These are phyloP conservation scores for Macaranga tanarius DNA, from an alignment of 441 rosid species.

Conservation along the genomic window DNA sequence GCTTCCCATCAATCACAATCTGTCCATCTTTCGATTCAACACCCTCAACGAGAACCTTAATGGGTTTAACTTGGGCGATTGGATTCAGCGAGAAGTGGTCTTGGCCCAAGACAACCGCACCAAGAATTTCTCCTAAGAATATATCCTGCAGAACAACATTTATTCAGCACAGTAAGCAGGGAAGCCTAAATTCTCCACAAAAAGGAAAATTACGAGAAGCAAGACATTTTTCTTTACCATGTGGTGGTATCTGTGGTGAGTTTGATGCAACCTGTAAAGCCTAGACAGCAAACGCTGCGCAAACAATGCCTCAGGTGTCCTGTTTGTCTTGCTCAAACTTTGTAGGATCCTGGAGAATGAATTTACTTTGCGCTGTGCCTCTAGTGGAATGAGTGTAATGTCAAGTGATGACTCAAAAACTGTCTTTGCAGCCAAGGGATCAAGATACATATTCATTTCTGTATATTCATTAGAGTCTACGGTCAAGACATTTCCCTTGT, in stretches of 20 bases:
- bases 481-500: conserved; percentile 59
- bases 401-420: conserved; percentile 61
- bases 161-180: not conserved
- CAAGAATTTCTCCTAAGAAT: conserved; percentile 81
- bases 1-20: conserved; percentile 36
- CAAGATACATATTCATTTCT: conserved; percentile 84
- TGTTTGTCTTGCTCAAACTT: conserved; percentile 26
- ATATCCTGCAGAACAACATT: conserved; percentile 46
- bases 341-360: conserved; percentile 41
- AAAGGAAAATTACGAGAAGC: not conserved
- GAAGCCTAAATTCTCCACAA: not conserved
- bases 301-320: conserved; percentile 61
- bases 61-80: conserved; percentile 28
- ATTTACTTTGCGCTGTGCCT: conserved; percentile 47
- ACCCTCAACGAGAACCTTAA: conserved; percentile 55
- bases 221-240: conserved; percentile 35
- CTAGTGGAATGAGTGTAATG: conserved; percentile 72
- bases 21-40: conserved; percentile 57
- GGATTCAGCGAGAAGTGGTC: conserved; percentile 43
- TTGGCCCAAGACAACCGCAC: conserved; percentile 57
- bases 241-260: conserved; percentile 58
- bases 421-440: conserved; percentile 71
- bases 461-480: conserved; percentile 50
- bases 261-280: conserved; percentile 46
- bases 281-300: conserved; percentile 47